Base-by-base conservation (phyloP, 2,329 filamentous ascomycete genomes). In the Cryphonectria japonica region DNA sequence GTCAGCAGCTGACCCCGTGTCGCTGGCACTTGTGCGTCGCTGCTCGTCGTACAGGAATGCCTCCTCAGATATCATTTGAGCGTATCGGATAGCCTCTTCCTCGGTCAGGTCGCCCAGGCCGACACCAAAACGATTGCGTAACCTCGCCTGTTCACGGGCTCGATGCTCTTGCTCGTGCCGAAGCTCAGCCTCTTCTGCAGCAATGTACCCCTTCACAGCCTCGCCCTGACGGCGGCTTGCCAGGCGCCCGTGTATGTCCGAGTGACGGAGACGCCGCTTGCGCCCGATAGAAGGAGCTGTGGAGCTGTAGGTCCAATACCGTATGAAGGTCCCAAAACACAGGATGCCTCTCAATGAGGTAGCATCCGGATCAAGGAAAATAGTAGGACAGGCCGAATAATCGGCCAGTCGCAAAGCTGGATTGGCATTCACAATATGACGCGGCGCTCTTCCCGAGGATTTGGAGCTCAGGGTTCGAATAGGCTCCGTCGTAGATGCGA, bases 261-360 rank as follows among this genome's bases (percentile, higher is more conserved):
- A 88, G 71, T 93, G 91, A 52, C 93, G 91, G 19, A 91, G 82
- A 11, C 90, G 91, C n/a, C 94, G 92, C 81, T 97, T 97, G 73
- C 88, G 92, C 69, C 90, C 90, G 66, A 91, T 88, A 72, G 91
- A 89, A 72, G 94, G 90, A 76, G 92, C 91, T 0, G 91, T 91
- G 13, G 94, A 95, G 79, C 93, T 97, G 79, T 97, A 98, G 3
- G 93, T 91, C 96, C 96, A 99, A 79, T 94, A 98, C 16, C 94
- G 92, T 26, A 99, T 83, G 77, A 95, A 92, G 0, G 92, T 93
- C 14, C 96, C 96, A 66, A 97, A 89, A 0, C 95, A 92, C 0
- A 98, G 91, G 72, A 97, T 89, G 7, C 96, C 96, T 50, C 95
- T 91, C 19, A 99, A 87, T 0, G 92, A 85, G 0, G 94, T 95